These are phyloP conservation scores for Ananas comosus DNA, from an alignment of 176 grass and related monocot genomes.

Conservation along the genomic window DNA sequence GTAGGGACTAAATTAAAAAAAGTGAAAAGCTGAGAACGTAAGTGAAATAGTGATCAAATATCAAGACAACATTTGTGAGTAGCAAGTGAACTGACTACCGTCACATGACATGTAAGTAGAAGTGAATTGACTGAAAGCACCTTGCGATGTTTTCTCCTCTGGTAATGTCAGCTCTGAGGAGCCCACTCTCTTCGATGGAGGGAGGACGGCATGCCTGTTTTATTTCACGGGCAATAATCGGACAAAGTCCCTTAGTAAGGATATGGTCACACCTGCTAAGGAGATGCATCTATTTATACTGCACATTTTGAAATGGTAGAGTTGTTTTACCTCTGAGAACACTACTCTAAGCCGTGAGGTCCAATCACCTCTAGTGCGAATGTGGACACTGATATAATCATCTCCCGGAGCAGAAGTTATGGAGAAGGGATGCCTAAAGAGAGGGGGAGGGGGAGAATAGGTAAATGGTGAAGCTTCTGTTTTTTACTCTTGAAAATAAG, in stretches of 20 bases:
- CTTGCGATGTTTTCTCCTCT: constrained; percentile 19
- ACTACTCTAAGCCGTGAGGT: constrained; percentile 72
- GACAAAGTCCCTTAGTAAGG: neutral
- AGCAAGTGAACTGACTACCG: no score
- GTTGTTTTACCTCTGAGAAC: constrained; percentile 64
- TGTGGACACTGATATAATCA: constrained; percentile 88
- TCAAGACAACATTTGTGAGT: no score
- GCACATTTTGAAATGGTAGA: neutral
- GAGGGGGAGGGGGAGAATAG: neutral
- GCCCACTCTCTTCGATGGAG: constrained; percentile 57
- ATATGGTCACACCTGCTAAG: neutral
- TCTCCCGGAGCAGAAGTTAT: constrained; percentile 89
- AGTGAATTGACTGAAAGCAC: no score
- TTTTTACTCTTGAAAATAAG: neutral
- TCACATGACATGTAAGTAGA: no score
- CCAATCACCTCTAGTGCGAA: constrained; percentile 93
- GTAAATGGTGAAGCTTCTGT: no score
- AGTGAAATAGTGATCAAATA: no score
- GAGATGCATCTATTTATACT: neutral
- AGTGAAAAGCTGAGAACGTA: no score
- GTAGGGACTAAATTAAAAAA: no score
- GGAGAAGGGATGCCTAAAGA: constrained; percentile 83
- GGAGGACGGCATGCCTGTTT: constrained; percentile 63
- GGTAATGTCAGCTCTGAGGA: constrained; percentile 70
- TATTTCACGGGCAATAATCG: constrained; percentile 1